Conservation (phyloP, 2,329 filamentous ascomycete species). For the Colletotrichum tropicale region DNA sequence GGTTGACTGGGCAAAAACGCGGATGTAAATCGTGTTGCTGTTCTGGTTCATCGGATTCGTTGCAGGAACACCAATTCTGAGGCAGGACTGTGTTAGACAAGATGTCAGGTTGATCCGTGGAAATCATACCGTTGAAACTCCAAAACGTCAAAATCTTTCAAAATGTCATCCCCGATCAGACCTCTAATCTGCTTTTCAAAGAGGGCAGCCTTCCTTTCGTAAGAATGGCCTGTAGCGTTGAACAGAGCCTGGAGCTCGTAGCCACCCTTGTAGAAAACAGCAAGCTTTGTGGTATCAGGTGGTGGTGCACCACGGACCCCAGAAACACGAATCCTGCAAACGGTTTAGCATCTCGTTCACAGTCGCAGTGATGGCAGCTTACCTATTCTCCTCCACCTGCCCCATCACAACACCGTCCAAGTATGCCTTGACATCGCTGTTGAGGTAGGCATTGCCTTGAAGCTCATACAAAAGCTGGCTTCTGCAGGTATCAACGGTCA, state of each 20-base stretch:
- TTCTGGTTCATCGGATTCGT: neutral
- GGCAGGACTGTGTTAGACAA: neutral
- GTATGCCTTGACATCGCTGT: constrained; percentile 50
- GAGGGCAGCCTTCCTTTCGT: constrained; percentile 33
- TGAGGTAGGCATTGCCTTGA: constrained; percentile 50
- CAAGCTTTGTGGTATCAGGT: constrained; percentile 55
- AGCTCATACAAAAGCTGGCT: constrained; percentile 55
- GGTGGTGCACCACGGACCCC: constrained; percentile 32
- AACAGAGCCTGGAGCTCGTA: constrained; percentile 48
- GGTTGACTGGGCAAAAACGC: neutral
- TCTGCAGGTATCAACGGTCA: constrained; percentile 37
- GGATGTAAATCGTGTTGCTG: neutral
- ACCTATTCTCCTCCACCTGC: constrained; percentile 27
- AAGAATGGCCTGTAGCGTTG: constrained; percentile 53
- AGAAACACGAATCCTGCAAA: neutral
- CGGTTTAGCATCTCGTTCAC: neutral
- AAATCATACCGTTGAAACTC: neutral
- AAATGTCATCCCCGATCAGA: neutral
- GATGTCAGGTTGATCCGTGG: neutral
- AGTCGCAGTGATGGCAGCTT: rapidly evolving
- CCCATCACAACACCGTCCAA: constrained; percentile 37
- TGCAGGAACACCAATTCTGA: neutral
- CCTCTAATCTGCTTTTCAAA: neutral
- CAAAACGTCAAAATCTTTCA: neutral
- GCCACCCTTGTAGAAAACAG: constrained; percentile 52